Evolutionary conservation across 352 stramenopile species (phyloP).

Genomic region (Pythium myriotylum): DNA sequence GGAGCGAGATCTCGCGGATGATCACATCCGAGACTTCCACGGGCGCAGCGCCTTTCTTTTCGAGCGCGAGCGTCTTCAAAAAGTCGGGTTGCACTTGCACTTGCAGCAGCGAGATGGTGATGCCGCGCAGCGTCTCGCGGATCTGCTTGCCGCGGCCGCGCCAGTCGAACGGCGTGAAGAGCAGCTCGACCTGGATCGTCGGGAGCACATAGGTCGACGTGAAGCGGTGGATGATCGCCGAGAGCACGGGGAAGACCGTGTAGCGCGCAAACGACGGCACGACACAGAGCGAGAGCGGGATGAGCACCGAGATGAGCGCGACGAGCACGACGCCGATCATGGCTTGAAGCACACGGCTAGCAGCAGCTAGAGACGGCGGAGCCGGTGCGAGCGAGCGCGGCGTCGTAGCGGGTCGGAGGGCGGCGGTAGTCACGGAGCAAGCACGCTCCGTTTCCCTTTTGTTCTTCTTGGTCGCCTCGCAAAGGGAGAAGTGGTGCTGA

Average conservation of each 20-base stretch:
- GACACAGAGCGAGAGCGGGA: slow-evolving; percentile 32
- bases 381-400: background rate
- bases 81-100: slow-evolving; percentile 33
- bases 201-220: slow-evolving; percentile 31
- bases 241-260: slow-evolving; percentile 35
- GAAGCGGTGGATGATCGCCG: slow-evolving; percentile 32
- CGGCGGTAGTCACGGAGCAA: background rate
- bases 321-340: slow-evolving; percentile 29
- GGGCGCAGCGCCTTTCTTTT: slow-evolving; percentile 27
- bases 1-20: slow-evolving; percentile 28
- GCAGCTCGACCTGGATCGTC: slow-evolving; percentile 28
- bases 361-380: slow-evolving; percentile 8
- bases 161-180: slow-evolving; percentile 26
- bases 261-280: slow-evolving; percentile 33
- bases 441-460: background rate
- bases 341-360: slow-evolving; percentile 13
- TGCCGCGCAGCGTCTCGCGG: slow-evolving; percentile 26
- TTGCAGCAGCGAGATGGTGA: slow-evolving; percentile 26
- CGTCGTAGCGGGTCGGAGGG: background rate
- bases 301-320: slow-evolving; percentile 27
- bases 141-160: slow-evolving; percentile 23
- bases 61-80: slow-evolving; percentile 28
- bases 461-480: background rate
- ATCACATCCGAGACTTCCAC: slow-evolving; percentile 19
- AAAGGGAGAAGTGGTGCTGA: slow-evolving; percentile 16